Percentiles rank a stretch among this genome's conserved stretches.
Evolutionary conservation across 495 filamentous ascomycete species (phyloP).

Genomic region (Hypoxylon fuscum): DNA sequence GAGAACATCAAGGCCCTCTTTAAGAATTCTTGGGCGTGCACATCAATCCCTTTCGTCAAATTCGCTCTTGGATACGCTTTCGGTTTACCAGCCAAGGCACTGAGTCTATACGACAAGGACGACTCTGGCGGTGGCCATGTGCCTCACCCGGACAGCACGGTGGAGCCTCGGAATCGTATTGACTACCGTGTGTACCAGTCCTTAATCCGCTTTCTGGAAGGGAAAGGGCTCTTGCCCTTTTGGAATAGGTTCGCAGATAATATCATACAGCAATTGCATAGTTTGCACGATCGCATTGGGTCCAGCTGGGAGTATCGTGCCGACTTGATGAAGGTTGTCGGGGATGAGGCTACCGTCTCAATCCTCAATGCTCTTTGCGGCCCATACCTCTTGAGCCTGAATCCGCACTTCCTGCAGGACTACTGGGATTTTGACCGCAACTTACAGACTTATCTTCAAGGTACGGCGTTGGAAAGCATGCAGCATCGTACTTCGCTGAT

Average conservation of each 20-base stretch:
- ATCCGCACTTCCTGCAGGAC: constrained; percentile 41
- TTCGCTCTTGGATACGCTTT: constrained; percentile 39
- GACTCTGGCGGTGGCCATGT: constrained; percentile 39
- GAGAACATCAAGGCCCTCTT: constrained; percentile 45
- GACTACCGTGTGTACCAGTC: constrained; percentile 39
- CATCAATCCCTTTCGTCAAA: constrained; percentile 36
- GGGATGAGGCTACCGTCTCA: constrained; percentile 35
- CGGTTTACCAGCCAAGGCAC: constrained; percentile 28
- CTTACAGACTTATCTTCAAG: constrained; percentile 43
- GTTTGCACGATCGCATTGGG: constrained; percentile 17
- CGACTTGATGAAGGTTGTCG: constrained; percentile 42
- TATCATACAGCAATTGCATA: constrained; percentile 29
- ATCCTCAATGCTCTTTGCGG: constrained; percentile 44
- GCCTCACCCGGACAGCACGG: constrained; percentile 31
- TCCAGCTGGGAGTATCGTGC: constrained; percentile 24
- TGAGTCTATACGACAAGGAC: constrained; percentile 37
- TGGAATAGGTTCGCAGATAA: constrained; percentile 32
- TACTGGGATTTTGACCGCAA: constrained; percentile 46
- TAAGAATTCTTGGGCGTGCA: constrained; percentile 32
- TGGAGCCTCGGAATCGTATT: constrained; percentile 40
- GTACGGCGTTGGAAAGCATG: not conserved
- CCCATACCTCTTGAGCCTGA: constrained; percentile 36
- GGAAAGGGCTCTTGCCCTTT: constrained; percentile 33
- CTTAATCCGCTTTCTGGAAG: constrained; percentile 33
- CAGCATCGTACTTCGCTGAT: constrained; percentile 10